Evolutionary conservation across 106 monocot species (phyloP).

Genomic region (Cymbidium sinense): DNA sequence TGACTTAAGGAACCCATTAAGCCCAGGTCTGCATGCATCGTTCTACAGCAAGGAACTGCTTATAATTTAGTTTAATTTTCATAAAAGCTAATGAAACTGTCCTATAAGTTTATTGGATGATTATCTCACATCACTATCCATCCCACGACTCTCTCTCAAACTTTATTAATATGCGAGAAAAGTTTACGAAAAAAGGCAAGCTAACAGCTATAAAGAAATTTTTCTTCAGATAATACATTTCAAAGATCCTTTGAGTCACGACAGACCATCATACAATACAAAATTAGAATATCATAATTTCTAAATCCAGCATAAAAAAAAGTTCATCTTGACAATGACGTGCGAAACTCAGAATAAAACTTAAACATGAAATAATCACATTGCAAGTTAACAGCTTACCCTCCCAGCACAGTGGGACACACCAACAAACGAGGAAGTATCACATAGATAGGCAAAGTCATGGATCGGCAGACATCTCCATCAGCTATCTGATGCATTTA

Average conservation of each 20-base stretch:
- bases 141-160: neutral
- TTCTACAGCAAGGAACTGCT: neutral
- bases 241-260: neutral
- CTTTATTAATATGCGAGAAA: neutral
- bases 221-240: neutral
- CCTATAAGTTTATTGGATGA: neutral
- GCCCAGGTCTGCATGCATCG: neutral
- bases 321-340: conserved; percentile 1
- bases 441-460: conserved; percentile 42
- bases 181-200: neutral
- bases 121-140: neutral
- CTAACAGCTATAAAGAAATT: no score
- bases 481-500: conserved; percentile 38
- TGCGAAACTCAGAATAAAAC: neutral
- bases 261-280: neutral
- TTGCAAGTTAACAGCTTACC: conserved; percentile 16
- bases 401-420: conserved; percentile 31
- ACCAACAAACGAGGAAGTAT: conserved; percentile 46
- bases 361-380: neutral
- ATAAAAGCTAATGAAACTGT: neutral
- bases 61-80: neutral
- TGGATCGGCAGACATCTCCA: conserved; percentile 36
- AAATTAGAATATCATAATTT: neutral
- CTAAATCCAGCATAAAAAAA: neutral
- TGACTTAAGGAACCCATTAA: neutral